Evolutionary conservation across 2,329 filamentous ascomycete species (phyloP).

Genomic region (Ophiocordyceps camponoti-floridani): DNA sequence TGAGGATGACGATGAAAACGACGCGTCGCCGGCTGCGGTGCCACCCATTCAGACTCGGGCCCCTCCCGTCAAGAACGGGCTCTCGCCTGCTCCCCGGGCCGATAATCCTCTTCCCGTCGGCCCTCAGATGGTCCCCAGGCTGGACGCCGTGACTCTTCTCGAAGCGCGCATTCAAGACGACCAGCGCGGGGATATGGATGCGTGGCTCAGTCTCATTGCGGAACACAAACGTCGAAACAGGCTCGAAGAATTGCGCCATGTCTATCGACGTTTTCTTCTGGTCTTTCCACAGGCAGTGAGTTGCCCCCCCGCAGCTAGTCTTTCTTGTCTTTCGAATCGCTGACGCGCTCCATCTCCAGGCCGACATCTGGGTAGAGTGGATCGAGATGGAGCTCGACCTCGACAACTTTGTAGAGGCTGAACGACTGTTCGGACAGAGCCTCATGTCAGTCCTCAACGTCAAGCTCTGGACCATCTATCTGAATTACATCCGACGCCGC

Average conservation of each 20-base stretch:
- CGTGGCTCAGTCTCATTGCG: conserved; percentile 75
- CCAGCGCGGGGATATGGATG: conserved; percentile 77
- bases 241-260: conserved; percentile 59
- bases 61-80: conserved; percentile 7
- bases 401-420: conserved; percentile 65
- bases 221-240: conserved; percentile 72
- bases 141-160: conserved; percentile 59
- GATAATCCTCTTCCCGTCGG: conserved; percentile 12
- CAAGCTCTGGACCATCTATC: conserved; percentile 78
- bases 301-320: conserved; percentile 8
- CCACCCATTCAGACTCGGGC: conserved; percentile 3
- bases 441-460: conserved; percentile 68
- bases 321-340: too few species aligned
- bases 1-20: conserved; percentile 19
- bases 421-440: conserved; percentile 67
- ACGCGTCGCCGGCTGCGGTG: conserved; percentile 9
- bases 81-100: conserved; percentile 6
- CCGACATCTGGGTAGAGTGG: conserved; percentile 79
- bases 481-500: conserved; percentile 84
- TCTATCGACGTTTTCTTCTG: conserved; percentile 74
- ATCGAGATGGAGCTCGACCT: conserved; percentile 77
- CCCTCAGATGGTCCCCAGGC: conserved; percentile 21
- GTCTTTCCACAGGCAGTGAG: conserved; percentile 84
- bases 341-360: conserved; percentile 33
- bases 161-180: conserved; percentile 89